These are phyloP conservation scores for Mycena alexandri DNA, from an alignment of 768 basidiomycete genomes.

Conservation along the genomic window DNA sequence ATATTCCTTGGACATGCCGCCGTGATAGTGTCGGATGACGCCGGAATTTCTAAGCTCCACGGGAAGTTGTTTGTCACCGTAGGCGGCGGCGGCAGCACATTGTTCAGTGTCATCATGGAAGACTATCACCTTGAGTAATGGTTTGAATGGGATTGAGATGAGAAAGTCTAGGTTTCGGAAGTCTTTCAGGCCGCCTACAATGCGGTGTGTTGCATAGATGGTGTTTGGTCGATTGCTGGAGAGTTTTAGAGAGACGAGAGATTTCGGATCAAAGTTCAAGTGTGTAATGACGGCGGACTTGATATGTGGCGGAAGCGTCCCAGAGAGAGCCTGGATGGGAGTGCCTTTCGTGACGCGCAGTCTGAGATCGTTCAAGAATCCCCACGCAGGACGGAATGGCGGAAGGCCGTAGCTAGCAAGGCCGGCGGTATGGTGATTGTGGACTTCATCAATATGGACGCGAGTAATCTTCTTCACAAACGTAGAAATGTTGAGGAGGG, in stretches of 20 bases:
- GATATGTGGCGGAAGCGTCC: conserved; percentile 43
- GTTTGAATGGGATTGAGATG: conserved; percentile 23
- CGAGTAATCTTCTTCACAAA: conserved; percentile 25
- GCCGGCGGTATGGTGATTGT: conserved; percentile 41
- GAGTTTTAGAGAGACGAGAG: conserved; percentile 30
- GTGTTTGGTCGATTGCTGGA: conserved; percentile 46
- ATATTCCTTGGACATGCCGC: conserved; percentile 44
- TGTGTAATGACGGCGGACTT: conserved; percentile 34
- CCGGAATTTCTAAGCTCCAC: conserved; percentile 13
- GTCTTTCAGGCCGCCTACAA: conserved; percentile 33
- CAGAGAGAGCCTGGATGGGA: conserved; percentile 37
- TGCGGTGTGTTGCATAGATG: too few relatives aligned
- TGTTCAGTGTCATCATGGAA: conserved; percentile 36
- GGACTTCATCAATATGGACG: conserved; percentile 44
- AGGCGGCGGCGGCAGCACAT: conserved; percentile 19
- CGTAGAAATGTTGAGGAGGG: conserved; percentile 15
- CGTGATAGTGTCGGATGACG: conserved; percentile 44
- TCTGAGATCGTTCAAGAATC: conserved; percentile 35
- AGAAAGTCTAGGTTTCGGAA: conserved; percentile 44
- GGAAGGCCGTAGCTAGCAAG: conserved; percentile 35
- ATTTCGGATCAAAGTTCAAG: conserved; percentile 10
- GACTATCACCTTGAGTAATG: conserved; percentile 32
- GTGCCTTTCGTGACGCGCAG: conserved; percentile 26
- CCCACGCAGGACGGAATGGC: conserved; percentile 45
- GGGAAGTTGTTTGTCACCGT: conserved; percentile 36